Evolutionary conservation across 345 rosid species (phyloP), one percentile per base, ranked within the genome.

Genomic region (Turritis glabra): DNA sequence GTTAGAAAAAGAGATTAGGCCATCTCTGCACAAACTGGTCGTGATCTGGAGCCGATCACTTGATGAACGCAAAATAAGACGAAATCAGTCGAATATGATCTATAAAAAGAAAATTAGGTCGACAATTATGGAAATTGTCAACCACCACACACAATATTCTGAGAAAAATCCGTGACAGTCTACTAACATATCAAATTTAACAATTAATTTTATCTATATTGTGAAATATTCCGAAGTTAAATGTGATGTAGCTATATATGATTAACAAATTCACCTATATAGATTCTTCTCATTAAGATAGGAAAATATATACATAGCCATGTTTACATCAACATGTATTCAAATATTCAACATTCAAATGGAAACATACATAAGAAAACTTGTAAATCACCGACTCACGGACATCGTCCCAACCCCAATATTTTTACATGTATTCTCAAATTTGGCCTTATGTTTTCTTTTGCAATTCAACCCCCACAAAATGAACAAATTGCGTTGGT

Each of bases 381-480:
- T 25, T 74, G 67, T 8, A 74, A 37, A 35, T 58, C 26, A 67
- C 35, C 22, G 47, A 35, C 38, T 29, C 32, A 29, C 32, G 13
- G 38, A 35, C 38, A 35, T 13, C 4, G 12, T 74, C 38, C 40
- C 65, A 60, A 7, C 43, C 56, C 55, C 27, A 14, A 51, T n/a
- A 76, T 30, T 50, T 48, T 4, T 72, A 52, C 62, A 73, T 52
- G 62, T 62, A 48, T 58, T 19, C 5, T 55, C 26, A 71, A 71
- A 25, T n/a, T 11, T 8, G 14, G 55, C 33, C 46, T 14, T 22
- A 11, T 21, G 11, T 29, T 54, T 40, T 18, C 12, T 43, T 25
- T 41, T 1, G 15, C 23, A 19, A n/a, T 26, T 19, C 17, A 22
- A 33, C 18, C 22, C 64, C 21, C 48, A 29, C 23, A 35, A 62